Evolutionary conservation across 2,329 filamentous ascomycete genomes (phyloP), one percentile per base, ranked within the genome.

Genomic region (Diaporthe nobilis): DNA sequence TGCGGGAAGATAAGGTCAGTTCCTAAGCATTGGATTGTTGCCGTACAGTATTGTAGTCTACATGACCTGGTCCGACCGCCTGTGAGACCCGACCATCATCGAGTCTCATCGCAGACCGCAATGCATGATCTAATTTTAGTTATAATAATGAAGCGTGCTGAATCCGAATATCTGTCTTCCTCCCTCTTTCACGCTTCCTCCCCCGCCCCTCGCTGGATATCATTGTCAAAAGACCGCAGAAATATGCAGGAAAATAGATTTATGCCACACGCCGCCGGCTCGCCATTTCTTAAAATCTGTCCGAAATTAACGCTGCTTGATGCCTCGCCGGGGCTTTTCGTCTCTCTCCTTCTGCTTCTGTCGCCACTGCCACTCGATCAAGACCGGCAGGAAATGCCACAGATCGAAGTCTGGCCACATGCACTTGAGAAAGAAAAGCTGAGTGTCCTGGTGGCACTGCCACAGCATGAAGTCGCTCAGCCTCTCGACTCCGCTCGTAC

Each of bases 401-500:
- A 99, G 88, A 82, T 98, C 95, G 80, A 99, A 98, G 78, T 98
- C 95, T 2, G 97, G 97, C 97, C 97, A 99, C 77, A 98, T 88
- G 78, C 95, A 97, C 80, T 98, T 91, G 74, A 98, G 86, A 82
- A 98, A 99, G 76, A 97, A 95, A 78, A 99, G 94, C 76, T 98
- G 94, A 0, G 97, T 98, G 78, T 96, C 89, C 82, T 98, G 92
- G 82, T 98, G 96, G 80, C 95, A 97, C 85, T 99, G 97, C 97
- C 97, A 99, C 47, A 99, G 92, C 96, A 99, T 97, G 81, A 98
- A 99, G 83, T 99, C 97, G 82, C 95, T 98, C 76, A 99, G 87
- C 67, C 97, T 91, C 84, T 96, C 94, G 20, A 99, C 97, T 39
- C 96, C 96, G 77, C 95, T 98, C 6, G 97, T 99, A 70, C 97